Conservation (phyloP, 2,329 filamentous ascomycete genomes). For the Alternaria ventricosa region DNA sequence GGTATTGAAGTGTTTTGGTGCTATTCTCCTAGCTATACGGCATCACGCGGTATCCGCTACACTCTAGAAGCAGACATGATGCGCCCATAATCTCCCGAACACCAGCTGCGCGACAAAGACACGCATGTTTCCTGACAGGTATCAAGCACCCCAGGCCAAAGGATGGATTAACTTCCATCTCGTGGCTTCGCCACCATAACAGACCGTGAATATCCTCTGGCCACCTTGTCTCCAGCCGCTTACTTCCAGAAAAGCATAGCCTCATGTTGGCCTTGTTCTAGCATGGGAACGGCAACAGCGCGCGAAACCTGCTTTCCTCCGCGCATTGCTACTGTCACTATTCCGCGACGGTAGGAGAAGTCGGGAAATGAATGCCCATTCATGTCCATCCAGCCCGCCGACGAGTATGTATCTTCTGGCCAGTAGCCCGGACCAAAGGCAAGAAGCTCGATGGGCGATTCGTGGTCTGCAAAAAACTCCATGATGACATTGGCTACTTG, state of each 20-base stretch:
- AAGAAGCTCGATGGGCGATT: background rate
- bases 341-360: background rate
- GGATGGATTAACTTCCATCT: background rate
- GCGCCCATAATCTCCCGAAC: background rate
- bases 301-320: background rate
- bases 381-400: background rate
- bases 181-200: background rate
- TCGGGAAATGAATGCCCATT: background rate
- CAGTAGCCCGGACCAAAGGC: background rate
- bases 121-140: background rate
- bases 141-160: accelerated
- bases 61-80: background rate
- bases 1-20: background rate
- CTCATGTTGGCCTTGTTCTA: background rate
- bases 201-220: background rate
- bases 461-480: background rate
- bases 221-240: background rate
- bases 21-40: background rate
- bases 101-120: background rate
- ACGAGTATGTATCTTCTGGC: background rate
- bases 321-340: background rate
- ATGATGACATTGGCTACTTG: background rate
- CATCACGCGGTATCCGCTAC: background rate
- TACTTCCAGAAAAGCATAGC: background rate
- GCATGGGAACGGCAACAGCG: background rate